Base-by-base conservation (phyloP, 83 land plant species). In the Larix sibirica region DNA sequence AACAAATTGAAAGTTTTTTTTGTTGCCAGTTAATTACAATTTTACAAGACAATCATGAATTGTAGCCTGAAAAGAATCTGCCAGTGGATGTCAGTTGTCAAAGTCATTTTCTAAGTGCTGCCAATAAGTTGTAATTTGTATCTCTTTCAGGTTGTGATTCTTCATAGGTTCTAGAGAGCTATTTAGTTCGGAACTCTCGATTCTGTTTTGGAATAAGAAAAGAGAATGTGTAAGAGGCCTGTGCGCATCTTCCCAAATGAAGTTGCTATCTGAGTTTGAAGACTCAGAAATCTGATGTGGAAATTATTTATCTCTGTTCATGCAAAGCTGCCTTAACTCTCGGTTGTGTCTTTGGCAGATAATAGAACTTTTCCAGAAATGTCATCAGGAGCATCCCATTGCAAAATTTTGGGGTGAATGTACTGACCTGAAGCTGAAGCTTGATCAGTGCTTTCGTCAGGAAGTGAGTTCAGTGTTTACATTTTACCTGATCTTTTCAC, bases 301-400 rank as follows among this genome's bases (percentile, higher is more conserved):
- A 26, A 54, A 12, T 73, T 13, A 73, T 73, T 42, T 20, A 44
- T 73, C 44, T 40, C 42, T 7, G 54, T 24, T 73, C 12, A 20
- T 73, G 21, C 56, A 73, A n/a, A 54, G 8, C 54, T n/a, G 4
- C 17, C 38, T 68, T 68, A 42, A 73, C 58, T n/a, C 4, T 42
- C 44, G 77, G 9, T 42, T 21, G 54, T 50, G 9, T 56, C 31
- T 66, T 80, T 33, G 67, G 74, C 89, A 94, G 97, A 89, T 96
- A 31, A 96, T 96, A 80, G 89, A 90, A 79, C 67, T 81, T 64
- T 96, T 94, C 81, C 92, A 90, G 83, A 92, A 93, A 80, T 96
- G 98, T 83, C 98, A 94, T 82, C 36, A 79, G 66, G 98, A 96
- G 62, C 98, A 96, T 85, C 98, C 98, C 10, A 64, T 92, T 78